These are phyloP conservation scores for Geotrichum siamense DNA, from an alignment of 1,139 yeast species.

Conservation along the genomic window DNA sequence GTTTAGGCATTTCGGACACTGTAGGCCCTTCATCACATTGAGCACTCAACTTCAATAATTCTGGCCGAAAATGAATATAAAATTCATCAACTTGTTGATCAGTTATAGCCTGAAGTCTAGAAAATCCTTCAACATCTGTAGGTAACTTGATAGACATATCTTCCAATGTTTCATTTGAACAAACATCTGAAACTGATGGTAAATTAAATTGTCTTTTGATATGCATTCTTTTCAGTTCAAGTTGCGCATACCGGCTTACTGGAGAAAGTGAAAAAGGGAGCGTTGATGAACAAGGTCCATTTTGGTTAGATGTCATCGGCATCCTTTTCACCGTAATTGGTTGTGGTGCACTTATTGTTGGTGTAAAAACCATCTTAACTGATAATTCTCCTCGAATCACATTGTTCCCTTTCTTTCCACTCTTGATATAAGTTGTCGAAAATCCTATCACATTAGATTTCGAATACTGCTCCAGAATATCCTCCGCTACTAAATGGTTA, in stretches of 20 bases:
- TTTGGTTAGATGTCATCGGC: background rate
- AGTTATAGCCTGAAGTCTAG: conserved; percentile 17
- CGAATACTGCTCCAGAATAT: conserved; percentile 65
- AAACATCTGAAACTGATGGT: conserved; percentile 16
- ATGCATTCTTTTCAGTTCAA: conserved; percentile 15
- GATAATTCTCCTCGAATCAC: conserved; percentile 43
- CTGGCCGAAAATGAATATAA: conserved; percentile 19
- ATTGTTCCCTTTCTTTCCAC: conserved; percentile 48
- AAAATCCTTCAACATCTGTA: conserved; percentile 17
- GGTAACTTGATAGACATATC: conserved; percentile 19
- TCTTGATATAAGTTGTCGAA: conserved; percentile 64
- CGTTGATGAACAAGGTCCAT: background rate
- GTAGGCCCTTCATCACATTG: background rate
- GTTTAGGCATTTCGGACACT: background rate
- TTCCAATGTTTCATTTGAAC: conserved; percentile 20
- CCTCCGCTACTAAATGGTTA: conserved; percentile 63
- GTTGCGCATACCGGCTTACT: conserved; percentile 20
- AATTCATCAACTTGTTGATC: conserved; percentile 16
- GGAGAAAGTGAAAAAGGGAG: background rate
- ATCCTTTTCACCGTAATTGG: background rate
- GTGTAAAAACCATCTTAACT: conserved; percentile 43
- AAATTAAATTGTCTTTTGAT: conserved; percentile 13
- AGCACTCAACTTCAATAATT: conserved; percentile 14
- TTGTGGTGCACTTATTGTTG: background rate
- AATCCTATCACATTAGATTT: conserved; percentile 66